A percentile compares a stretch with the other conserved stretches of the same genome.
Conservation (phyloP, 176 grass and related monocot species). For the Tillandsia leiboldiana region DNA sequence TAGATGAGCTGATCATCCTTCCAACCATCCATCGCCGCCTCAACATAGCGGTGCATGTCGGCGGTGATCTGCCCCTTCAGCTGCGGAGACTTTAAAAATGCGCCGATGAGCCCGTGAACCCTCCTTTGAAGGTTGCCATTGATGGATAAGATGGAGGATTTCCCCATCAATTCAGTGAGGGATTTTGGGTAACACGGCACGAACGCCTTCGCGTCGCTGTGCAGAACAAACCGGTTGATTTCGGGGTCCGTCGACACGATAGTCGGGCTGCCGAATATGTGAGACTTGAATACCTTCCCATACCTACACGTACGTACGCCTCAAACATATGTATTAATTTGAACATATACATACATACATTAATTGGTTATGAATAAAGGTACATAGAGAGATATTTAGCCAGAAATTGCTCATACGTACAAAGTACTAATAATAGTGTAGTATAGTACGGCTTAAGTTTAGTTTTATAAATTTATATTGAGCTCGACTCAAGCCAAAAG, state of each 20-base stretch:
- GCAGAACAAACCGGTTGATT: conserved; percentile 27
- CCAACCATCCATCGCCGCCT: conserved; percentile 21
- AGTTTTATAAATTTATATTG: too few species aligned
- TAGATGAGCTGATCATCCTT: conserved; percentile 25
- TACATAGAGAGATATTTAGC: too few species aligned
- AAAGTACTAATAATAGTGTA: too few species aligned
- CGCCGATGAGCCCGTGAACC: conserved; percentile 21
- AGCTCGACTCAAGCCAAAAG: too few species aligned
- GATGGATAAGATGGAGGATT: conserved; percentile 32
- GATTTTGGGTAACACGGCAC: conserved; percentile 37
- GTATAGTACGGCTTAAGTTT: too few species aligned
- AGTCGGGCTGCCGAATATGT: conserved; percentile 30
- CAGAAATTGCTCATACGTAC: too few species aligned
- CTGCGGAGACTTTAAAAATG: conserved; percentile 18
- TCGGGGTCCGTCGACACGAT: conserved; percentile 33
- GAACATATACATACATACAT: background rate
- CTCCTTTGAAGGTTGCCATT: conserved; percentile 26
- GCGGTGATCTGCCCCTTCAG: conserved; percentile 14
- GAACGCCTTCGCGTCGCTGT: conserved; percentile 28
- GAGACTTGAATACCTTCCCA: conserved; percentile 35
- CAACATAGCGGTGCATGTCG: conserved; percentile 20
- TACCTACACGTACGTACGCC: background rate
- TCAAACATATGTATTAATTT: background rate
- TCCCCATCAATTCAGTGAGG: conserved; percentile 38
- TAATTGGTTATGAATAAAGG: too few species aligned